phyloP scores from a whole-genome alignment of 2,329 filamentous ascomycete species.

The Xylariaceae sp. region DNA sequence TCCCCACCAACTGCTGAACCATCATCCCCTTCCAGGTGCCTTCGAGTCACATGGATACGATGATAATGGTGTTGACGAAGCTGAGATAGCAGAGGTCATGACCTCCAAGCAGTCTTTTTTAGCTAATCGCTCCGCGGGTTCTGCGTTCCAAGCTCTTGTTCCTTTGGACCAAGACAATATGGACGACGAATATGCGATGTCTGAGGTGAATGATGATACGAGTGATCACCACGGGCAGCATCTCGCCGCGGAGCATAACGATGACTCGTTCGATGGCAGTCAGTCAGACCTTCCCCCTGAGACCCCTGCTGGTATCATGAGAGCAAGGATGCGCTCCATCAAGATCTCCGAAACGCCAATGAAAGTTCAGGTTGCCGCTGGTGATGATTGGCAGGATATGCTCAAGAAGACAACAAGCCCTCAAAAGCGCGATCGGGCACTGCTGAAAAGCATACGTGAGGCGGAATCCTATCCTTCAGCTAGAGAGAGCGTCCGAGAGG shows the following conservation, averaged over 20 bases:
- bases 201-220: constrained; percentile 66
- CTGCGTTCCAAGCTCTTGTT: constrained; percentile 56
- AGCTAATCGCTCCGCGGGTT: constrained; percentile 85
- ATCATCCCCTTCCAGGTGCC: constrained; percentile 63
- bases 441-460: constrained; percentile 58
- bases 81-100: constrained; percentile 41
- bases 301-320: constrained; percentile 56
- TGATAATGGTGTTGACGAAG: constrained; percentile 47
- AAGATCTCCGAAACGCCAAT: constrained; percentile 55
- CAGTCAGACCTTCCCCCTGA: constrained; percentile 40
- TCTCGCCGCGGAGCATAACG: constrained; percentile 69
- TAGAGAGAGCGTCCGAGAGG: constrained; percentile 27
- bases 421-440: constrained; percentile 80
- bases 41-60: constrained; percentile 59
- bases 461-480: constrained; percentile 49
- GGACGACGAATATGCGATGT: constrained; percentile 72
- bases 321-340: constrained; percentile 58
- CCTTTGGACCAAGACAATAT: constrained; percentile 60
- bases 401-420: constrained; percentile 91
- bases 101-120: constrained; percentile 70
- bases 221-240: constrained; percentile 68
- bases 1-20: constrained; percentile 49
- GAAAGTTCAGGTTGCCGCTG: constrained; percentile 57
- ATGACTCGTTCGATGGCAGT: constrained; percentile 51
- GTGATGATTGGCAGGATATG: constrained; percentile 90